Base-by-base conservation (phyloP, 306 rosid genomes). In the Cercis canadensis region DNA sequence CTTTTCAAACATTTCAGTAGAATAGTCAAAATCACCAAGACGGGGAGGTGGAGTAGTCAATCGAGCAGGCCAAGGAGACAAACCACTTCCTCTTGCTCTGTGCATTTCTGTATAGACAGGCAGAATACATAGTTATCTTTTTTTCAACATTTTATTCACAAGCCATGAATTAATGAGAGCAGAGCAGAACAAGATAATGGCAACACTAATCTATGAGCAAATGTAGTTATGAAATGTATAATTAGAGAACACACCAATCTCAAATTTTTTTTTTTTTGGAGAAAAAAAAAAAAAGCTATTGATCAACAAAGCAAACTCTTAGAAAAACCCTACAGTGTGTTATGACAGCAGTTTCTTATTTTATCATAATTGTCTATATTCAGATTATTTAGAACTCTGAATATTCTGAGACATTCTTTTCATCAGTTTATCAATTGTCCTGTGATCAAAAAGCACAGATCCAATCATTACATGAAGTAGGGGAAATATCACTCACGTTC, bases 11-110 rank as follows among this genome's bases (percentile, higher is more conserved):
- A 78, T 84, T 45, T 85, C 87, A 74, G 66, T 45, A 32, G 89
- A 85, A 80, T 88, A 86, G 83, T 96, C 93, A 34, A 90, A 88
- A 70, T 88, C 98, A 32, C 87, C 84, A 44, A 93, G 97, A 47
- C 97, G 92, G 16, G 98, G 98, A 71, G 96, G 96, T 72, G 94
- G 94, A 62, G 84, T 44, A 36, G 84, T 87, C 80, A 93, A 84
- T 70, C 98, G 89, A 53, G 89, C 88, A 11, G 92, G 98, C 96
- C 97, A 93, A 57, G 94, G 96, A 84, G 88, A 90, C 80, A 88
- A 80, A 57, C 84, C 94, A 65, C 92, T 82, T 55, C 98, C 98
- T 77, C 76, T 87, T 63, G 72, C 86, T 62, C 54, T 84, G 49
- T 93, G 90, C 79, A 85, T 84, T 73, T 84, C 97, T 93, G 90